A percentile compares a stretch with the other conserved stretches of the same genome.
Evolutionary conservation across 129 eudicot genomes (phyloP).

Genomic region (Lactuca sativa): DNA sequence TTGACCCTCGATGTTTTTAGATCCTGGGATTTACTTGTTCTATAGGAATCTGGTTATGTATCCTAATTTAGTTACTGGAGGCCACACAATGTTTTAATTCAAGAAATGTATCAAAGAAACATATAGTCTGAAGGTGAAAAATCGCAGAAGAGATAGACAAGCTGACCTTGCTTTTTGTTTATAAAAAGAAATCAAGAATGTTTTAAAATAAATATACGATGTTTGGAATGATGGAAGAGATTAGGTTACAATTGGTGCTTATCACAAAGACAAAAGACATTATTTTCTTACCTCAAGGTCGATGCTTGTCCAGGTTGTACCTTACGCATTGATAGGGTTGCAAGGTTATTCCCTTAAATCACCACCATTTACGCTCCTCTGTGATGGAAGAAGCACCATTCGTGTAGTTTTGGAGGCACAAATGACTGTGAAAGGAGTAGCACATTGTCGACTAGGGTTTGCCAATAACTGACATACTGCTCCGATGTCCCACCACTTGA

Average conservation of each 20-base stretch:
- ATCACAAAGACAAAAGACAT: slow-evolving; percentile 16
- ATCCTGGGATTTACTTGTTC: no score
- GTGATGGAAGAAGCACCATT: no score
- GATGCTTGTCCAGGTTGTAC: slow-evolving; percentile 39
- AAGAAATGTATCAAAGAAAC: slow-evolving; percentile 33
- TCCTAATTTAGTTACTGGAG: slow-evolving; percentile 29
- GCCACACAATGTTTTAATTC: slow-evolving; percentile 38
- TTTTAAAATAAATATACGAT: slow-evolving; percentile 44
- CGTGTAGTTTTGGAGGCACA: no score
- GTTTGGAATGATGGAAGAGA: slow-evolving; percentile 39
- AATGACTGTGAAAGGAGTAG: no score
- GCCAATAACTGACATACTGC: no score
- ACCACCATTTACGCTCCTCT: no score
- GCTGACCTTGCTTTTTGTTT: slow-evolving; percentile 42
- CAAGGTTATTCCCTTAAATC: no score
- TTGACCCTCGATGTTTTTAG: no score
- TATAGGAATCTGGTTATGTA: slow-evolving; percentile 35
- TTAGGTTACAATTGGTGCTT: slow-evolving; percentile 35
- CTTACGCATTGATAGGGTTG: slow-evolving; percentile 41
- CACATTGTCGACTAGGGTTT: no score
- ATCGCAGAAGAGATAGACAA: slow-evolving; percentile 18
- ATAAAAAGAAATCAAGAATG: slow-evolving; percentile 38
- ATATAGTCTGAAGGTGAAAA: neutral
- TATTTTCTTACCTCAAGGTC: slow-evolving; percentile 30
- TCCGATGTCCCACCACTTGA: no score